Evolutionary conservation across 192 early-diverging fungal genomes (phyloP), one percentile per base, ranked within the genome.

Genomic region (Spizellomyces punctatus): DNA sequence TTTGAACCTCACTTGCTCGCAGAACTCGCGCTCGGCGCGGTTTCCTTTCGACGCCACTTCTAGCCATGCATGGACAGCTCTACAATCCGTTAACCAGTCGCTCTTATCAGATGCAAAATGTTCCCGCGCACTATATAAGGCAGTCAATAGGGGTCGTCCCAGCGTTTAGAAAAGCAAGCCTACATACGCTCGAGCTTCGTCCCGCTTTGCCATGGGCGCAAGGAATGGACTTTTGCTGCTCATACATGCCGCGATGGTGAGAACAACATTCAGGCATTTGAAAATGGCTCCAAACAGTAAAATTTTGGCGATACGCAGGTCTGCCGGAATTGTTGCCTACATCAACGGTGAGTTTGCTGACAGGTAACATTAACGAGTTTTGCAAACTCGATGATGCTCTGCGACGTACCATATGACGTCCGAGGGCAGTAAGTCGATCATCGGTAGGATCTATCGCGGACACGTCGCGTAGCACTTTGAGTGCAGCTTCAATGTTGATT

Each of bases 51-150:
- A 61, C 10, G 66, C 27, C n/a, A 69, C 66, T 44, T 64, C 56
- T 9, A 76, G 19, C 80, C 85, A 82, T 8, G 67, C 78, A 22
- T 89, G 76, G 63, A 72, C 89, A 9, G 88, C 86, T 0, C 70
- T 56, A 58, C 81, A 50, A 50, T 89, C 90, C 0, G 89, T 89
- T 9, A 93, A 73, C 85, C 86, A 89, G 71, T 93, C 91, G 73
- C 89, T 89, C 10, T 79, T 80, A 5, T 78, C 82, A 46, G 48
- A 69, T 6, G 76, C 45, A 45, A 83, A 88, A 21, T 61, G 56
- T 55, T 73, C 69, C 46, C 85, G 67, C 27, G 82, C 86, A 21
- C 72, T 83, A 41, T 5, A 58, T 46, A 46, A 42, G 9, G 27
- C 36, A 63, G 22, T 36, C 1, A 22, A 17, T 22, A 22, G 54